Conservation (phyloP, 805 yeast genomes). For the Kazachstania bromeliacearum region DNA sequence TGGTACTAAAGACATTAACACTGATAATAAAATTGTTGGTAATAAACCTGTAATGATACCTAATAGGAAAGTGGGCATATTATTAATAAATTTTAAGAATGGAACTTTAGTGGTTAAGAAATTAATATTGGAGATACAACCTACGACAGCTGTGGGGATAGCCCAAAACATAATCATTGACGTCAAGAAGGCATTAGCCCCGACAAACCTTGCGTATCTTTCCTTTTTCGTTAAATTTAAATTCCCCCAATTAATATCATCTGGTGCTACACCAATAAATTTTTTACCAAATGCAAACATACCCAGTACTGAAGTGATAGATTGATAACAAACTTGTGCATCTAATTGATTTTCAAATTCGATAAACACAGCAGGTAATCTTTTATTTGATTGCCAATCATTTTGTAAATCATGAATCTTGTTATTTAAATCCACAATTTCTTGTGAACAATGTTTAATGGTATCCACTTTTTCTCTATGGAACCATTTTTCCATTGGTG, state of each 20-base stretch:
- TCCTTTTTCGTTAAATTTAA: constrained; percentile 46
- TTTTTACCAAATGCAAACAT: constrained; percentile 36
- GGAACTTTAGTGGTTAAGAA: constrained; percentile 60
- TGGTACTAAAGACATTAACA: constrained; percentile 82
- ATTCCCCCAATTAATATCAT: constrained; percentile 79
- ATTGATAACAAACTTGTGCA: constrained; percentile 82
- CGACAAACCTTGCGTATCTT: constrained; percentile 46
- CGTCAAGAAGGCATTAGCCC: constrained; percentile 57
- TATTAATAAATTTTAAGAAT: constrained; percentile 66
- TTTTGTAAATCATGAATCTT: constrained; percentile 54
- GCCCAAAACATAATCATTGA: constrained; percentile 82
- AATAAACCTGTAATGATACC: constrained; percentile 84
- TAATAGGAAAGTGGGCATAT: constrained; percentile 57
- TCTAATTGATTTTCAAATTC: constrained; percentile 80
- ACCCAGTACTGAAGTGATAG: constrained; percentile 48
- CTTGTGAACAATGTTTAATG: constrained; percentile 59
- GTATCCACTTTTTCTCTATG: constrained; percentile 82
- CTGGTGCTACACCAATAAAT: constrained; percentile 61
- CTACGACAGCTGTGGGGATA: constrained; percentile 95
- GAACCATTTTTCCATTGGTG: constrained; percentile 29
- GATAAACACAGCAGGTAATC: constrained; percentile 62
- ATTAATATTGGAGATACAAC: constrained; percentile 81
- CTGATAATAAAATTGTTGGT: constrained; percentile 72
- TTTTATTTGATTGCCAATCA: constrained; percentile 40
- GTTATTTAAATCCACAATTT: constrained; percentile 56